A percentile compares a stretch with the other conserved stretches of the same genome.
Conservation (phyloP, 2,329 filamentous ascomycete species). For the Colletotrichum sansevieriae region DNA sequence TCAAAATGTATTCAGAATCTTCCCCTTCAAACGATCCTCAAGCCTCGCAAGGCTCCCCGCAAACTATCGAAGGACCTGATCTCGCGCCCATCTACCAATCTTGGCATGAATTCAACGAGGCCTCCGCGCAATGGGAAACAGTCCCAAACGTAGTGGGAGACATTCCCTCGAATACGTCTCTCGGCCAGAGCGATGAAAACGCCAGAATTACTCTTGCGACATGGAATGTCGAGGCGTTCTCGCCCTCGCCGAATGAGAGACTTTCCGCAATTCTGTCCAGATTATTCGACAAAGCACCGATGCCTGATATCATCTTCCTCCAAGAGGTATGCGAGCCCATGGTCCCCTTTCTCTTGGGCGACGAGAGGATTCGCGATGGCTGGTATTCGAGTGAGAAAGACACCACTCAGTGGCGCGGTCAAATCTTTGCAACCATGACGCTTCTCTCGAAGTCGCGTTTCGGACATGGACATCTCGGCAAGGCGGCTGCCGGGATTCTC, state of each 20-base stretch:
- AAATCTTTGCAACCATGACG: constrained; percentile 47
- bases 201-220: constrained; percentile 18
- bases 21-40: not conserved
- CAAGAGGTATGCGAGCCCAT: constrained; percentile 50
- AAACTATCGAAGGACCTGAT: not conserved
- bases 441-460: constrained; percentile 49
- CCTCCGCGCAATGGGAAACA: not conserved
- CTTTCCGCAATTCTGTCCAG: constrained; percentile 47
- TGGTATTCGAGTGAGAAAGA: constrained; percentile 52
- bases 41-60: not conserved
- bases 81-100: constrained; percentile 16
- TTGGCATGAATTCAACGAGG: constrained; percentile 18
- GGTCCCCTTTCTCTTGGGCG: constrained; percentile 44
- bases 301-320: constrained; percentile 50
- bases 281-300: constrained; percentile 40
- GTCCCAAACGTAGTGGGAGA: not conserved
- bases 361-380: constrained; percentile 45
- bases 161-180: too few relatives aligned
- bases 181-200: not conserved
- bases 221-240: constrained; percentile 26
- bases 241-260: constrained; percentile 39
- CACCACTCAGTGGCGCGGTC: constrained; percentile 42
- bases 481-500: constrained; percentile 29
- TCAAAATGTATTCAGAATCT: too few relatives aligned
- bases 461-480: not conserved